Evolutionary conservation across 1,284 basidiomycete genomes (phyloP).

Genomic region (Kwoniella shivajii): DNA sequence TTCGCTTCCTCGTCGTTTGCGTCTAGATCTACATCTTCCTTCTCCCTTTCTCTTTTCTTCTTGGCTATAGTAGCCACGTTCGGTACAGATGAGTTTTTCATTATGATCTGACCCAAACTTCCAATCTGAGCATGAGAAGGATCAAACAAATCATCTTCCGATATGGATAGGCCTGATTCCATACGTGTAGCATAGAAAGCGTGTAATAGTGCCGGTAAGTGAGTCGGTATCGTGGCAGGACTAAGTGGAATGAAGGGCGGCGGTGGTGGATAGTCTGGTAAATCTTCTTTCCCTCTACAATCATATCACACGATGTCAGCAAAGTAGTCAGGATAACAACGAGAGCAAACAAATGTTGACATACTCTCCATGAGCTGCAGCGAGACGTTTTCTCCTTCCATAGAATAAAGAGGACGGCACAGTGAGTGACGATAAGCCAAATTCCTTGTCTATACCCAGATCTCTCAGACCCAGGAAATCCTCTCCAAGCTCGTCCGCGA

Average conservation of each 20-base stretch:
- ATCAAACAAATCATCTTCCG: slow-evolving; percentile 47
- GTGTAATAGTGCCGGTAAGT: slow-evolving; percentile 78
- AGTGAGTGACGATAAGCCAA: slow-evolving; percentile 74
- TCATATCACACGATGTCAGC: neutral
- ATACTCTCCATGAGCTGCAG: slow-evolving; percentile 17
- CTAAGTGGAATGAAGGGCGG: slow-evolving; percentile 74
- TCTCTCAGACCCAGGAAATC: slow-evolving; percentile 90
- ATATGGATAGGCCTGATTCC: slow-evolving; percentile 35
- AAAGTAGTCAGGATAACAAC: neutral
- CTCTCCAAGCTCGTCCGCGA: slow-evolving; percentile 84
- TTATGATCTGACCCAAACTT: slow-evolving; percentile 47
- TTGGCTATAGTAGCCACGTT: slow-evolving; percentile 7
- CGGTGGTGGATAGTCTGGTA: slow-evolving; percentile 79
- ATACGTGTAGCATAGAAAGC: slow-evolving; percentile 71
- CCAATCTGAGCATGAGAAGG: slow-evolving; percentile 43
- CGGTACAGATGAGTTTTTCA: slow-evolving; percentile 23
- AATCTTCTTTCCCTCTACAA: slow-evolving; percentile 59
- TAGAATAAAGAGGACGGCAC: slow-evolving; percentile 79
- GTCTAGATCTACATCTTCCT: slow-evolving; percentile 11
- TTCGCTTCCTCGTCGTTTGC: slow-evolving; percentile 22
- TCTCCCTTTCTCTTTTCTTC: slow-evolving; percentile 34
- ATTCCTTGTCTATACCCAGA: slow-evolving; percentile 83
- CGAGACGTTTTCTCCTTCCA: slow-evolving; percentile 60
- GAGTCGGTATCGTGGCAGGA: slow-evolving; percentile 65
- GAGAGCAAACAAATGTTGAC: neutral